Evolutionary conservation across 805 yeast genomes (phyloP).

Genomic region (Priceomyces carsonii): DNA sequence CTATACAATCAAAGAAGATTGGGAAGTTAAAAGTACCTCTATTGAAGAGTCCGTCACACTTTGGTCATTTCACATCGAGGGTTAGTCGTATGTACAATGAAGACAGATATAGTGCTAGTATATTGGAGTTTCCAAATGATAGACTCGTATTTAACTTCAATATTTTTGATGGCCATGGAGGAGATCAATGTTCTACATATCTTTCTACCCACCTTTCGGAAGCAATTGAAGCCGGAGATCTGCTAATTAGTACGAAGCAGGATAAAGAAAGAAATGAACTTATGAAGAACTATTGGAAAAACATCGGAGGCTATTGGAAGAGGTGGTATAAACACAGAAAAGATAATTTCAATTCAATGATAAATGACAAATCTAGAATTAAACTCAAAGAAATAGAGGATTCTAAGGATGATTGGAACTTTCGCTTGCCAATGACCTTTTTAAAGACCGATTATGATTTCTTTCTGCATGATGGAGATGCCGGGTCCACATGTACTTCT

Average conservation of each 20-base stretch:
- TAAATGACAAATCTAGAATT: slow-evolving; percentile 16
- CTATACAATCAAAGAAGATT: slow-evolving; percentile 10
- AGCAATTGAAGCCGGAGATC: slow-evolving; percentile 49
- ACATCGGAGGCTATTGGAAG: slow-evolving; percentile 85
- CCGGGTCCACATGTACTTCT: slow-evolving; percentile 78
- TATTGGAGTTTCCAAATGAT: slow-evolving; percentile 38
- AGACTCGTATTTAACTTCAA: slow-evolving; percentile 57
- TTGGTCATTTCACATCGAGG: slow-evolving; percentile 80
- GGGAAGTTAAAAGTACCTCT: slow-evolving; percentile 53
- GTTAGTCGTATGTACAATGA: slow-evolving; percentile 79
- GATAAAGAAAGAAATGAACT: slow-evolving; percentile 40
- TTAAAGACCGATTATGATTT: slow-evolving; percentile 67
- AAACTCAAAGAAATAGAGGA: slow-evolving; percentile 14
- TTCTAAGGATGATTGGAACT: slow-evolving; percentile 53
- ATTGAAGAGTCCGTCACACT: slow-evolving; percentile 64
- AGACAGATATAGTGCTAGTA: slow-evolving; percentile 71
- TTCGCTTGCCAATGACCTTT: slow-evolving; percentile 64
- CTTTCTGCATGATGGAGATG: slow-evolving; percentile 37
- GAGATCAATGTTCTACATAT: slow-evolving; percentile 68
- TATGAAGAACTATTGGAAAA: slow-evolving; percentile 52
- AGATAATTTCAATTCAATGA: slow-evolving; percentile 28
- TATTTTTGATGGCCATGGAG: slow-evolving; percentile 96
- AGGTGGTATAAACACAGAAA: slow-evolving; percentile 58
- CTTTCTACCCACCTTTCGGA: slow-evolving; percentile 53
- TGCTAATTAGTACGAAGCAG: slow-evolving; percentile 19